Conservation (phyloP, 2,329 filamentous ascomycete genomes). For the Cytospora piceae region DNA sequence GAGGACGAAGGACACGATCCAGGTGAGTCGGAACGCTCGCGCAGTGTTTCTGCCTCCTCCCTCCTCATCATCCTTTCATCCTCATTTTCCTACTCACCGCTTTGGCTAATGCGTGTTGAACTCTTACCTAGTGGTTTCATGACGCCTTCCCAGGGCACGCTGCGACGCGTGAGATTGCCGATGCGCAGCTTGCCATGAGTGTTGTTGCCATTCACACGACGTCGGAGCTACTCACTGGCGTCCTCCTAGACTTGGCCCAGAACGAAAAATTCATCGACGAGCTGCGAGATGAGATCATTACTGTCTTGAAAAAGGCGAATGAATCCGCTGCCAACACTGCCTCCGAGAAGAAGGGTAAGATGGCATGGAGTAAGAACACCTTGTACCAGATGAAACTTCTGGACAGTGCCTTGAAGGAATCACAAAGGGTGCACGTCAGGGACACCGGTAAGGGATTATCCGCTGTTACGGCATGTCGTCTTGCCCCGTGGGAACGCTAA, state of each 20-base stretch:
- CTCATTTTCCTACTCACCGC: not conserved
- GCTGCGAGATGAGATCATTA: slow-evolving; percentile 47
- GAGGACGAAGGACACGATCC: slow-evolving; percentile 17
- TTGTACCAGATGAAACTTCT: slow-evolving; percentile 45
- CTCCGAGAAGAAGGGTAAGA: not conserved
- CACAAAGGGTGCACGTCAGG: slow-evolving; percentile 36
- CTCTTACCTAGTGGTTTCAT: slow-evolving; percentile 46
- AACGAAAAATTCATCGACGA: slow-evolving; percentile 45
- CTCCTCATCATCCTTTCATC: not conserved
- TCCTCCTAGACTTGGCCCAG: slow-evolving; percentile 45
- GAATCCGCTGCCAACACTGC: slow-evolving; percentile 34
- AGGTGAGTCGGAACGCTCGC: not conserved
- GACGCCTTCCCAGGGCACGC: slow-evolving; percentile 40
- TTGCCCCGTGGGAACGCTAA: not conserved
- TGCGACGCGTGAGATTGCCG: slow-evolving; percentile 38
- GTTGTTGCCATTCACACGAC: slow-evolving; percentile 49
- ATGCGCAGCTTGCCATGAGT: slow-evolving; percentile 42
- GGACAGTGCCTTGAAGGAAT: slow-evolving; percentile 49
- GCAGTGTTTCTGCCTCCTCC: slow-evolving; percentile 33
- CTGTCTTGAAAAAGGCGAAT: slow-evolving; percentile 35
- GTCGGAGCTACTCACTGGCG: slow-evolving; percentile 41
- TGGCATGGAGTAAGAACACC: slow-evolving; percentile 41
- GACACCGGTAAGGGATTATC: slow-evolving; percentile 3
- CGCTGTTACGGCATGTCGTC: not conserved
- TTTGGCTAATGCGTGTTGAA: not conserved